Evolutionary conservation across 2,329 filamentous ascomycete species (phyloP), one percentile per base, ranked within the genome.

Genomic region (Emericellopsis cladophorae): DNA sequence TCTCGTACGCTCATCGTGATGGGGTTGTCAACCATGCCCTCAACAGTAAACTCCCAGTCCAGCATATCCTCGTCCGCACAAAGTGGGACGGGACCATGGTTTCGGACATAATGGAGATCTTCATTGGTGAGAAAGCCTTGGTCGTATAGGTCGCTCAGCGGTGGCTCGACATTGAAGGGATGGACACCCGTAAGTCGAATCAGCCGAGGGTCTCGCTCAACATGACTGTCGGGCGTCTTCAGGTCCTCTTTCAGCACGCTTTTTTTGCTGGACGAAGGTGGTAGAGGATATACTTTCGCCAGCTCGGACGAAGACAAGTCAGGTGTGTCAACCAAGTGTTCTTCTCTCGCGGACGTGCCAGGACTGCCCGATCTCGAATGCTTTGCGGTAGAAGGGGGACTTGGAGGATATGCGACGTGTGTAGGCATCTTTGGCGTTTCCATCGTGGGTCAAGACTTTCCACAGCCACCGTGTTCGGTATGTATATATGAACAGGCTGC

Each of bases 131-230:
- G 65, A 54, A 95, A 95, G 0, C 89, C 87, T 64, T 74, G 67
- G 36, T 90, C 73, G 59, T 79, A 95, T 1, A 95, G 66, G 14
- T 79, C 77, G 41, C 76, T 84, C 8, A 95, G 63, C 0, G 89
- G 88, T 9, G 89, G 74, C 60, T 95, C 89, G 38, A 84, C 81
- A 51, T 95, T 95, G 67, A 93, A 94, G 1, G 89, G 89, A 58
- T 95, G 89, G 6, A 85, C 74, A 21, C 89, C 89, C 10, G 89
- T 95, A 12, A 95, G 67, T 39, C 89, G 75, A 48, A 95, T 92
- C 14, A 95, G 67, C 33, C 88, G 74, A 1, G 82, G 69, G 60
- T 95, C 88, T 56, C 89, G 72, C 18, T 79, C 71, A 16, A 95
- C 84, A 65, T 90, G 85, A 48, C 62, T 67, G 54, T 95, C 89